Percentiles rank a stretch among this genome's conserved stretches.
These are phyloP conservation scores for Lonicera japonica DNA, from an alignment of 129 eudicot species.

Conservation along the genomic window DNA sequence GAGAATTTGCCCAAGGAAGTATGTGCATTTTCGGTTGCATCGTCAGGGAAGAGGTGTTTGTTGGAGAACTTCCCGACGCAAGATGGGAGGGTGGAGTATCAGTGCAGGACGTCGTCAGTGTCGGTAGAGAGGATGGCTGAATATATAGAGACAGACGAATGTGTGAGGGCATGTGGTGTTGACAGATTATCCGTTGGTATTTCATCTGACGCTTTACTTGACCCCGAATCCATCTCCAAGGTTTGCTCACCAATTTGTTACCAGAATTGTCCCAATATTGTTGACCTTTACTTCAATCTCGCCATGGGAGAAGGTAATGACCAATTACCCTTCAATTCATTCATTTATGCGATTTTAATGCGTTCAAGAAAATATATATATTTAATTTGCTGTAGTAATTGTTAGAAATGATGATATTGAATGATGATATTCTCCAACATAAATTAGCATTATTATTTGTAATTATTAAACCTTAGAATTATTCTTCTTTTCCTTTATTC, in stretches of 20 bases:
- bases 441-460: no score
- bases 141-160: slow-evolving; percentile 63
- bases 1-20: slow-evolving; percentile 40
- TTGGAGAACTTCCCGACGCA: slow-evolving; percentile 44
- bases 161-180: slow-evolving; percentile 71
- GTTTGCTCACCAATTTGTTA: slow-evolving; percentile 73
- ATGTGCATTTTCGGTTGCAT: slow-evolving; percentile 56
- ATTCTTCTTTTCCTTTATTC: no score
- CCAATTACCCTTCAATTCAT: neutral
- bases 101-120: slow-evolving; percentile 68
- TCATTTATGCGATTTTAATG: no score
- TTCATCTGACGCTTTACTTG: slow-evolving; percentile 70
- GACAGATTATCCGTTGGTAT: slow-evolving; percentile 60
- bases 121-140: slow-evolving; percentile 63
- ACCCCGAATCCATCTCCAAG: slow-evolving; percentile 40
- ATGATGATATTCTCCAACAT: no score
- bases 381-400: no score
- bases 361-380: no score
- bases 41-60: slow-evolving; percentile 79
- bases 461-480: no score
- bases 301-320: slow-evolving; percentile 85
- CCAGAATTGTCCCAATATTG: slow-evolving; percentile 75
- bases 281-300: slow-evolving; percentile 73
- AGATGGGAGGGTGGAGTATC: slow-evolving; percentile 33
- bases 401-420: no score